Base-by-base conservation (phyloP, 2,329 filamentous ascomycete genomes). In the Neodidymelliopsis sp. region DNA sequence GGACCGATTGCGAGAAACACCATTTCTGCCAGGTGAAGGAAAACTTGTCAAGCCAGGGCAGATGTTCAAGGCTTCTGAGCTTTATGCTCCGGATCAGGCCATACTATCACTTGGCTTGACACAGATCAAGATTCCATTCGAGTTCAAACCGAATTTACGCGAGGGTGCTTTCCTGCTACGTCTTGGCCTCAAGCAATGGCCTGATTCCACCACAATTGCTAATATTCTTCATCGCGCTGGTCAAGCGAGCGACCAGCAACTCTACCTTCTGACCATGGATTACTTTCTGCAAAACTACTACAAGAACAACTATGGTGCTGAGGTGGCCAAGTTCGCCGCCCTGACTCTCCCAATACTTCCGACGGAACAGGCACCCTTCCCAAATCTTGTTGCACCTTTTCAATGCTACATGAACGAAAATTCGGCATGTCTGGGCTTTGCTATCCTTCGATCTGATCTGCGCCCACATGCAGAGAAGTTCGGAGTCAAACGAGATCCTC, bases 251-350 rank as follows among this genome's bases (percentile, higher is more conserved):
- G 76, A 85, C 59, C 62, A 67, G 16, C 62, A 68, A 7, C 74
- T 91, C 28, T 84, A 91, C 53, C 80, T 84, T 31, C 84, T 84
- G 47, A 84, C 90, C 0, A 84, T 96, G 79, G 81, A 82, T 2
- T 97, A 96, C 71, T 96, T 91, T 69, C 83, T 96, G 45, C 80
- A 84, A 22, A 89, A 93, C 63, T 88, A 93, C 69, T 85, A 90
- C 56, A 81, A 81, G 22, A 90, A 97, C 62, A 83, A 84, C 1
- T 97, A 99, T 70, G 80, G 76, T 1, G 45, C 60, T 2, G 63
- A 74, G 76, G 2, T 90, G 84, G 67, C 81, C 85, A 57, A 79
- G 88, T 54, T 71, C 9, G 43, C 77, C 77, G 11, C 69, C 51
- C 40, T 73, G 20, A 69, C 72, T 16, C 63, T 71, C 10, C 75